A percentile compares a stretch with the other conserved stretches of the same genome.
Evolutionary conservation across 768 basidiomycete species (phyloP).

Genomic region (Calocera cornea): DNA sequence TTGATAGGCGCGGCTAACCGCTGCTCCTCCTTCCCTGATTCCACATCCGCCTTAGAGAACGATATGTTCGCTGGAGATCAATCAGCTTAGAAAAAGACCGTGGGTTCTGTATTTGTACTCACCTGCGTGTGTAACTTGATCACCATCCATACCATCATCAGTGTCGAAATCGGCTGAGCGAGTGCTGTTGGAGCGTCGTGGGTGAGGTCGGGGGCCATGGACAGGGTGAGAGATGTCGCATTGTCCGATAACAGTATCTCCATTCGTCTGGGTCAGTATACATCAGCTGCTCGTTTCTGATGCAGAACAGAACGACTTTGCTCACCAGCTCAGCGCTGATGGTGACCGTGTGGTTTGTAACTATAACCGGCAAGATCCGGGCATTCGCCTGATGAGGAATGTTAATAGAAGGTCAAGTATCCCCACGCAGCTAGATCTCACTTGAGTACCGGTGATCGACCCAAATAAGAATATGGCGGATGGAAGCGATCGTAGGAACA

Average conservation of each 20-base stretch:
- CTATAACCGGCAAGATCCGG: conserved; percentile 69
- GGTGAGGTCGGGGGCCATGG: not conserved
- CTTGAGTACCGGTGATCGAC: conserved; percentile 71
- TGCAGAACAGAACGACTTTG: conserved; percentile 6
- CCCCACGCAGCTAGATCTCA: conserved; percentile 7
- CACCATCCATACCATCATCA: conserved; percentile 40
- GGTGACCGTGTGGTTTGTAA: conserved; percentile 91
- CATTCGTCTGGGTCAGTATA: conserved; percentile 36
- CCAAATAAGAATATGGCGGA: conserved; percentile 90
- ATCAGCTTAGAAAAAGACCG: not conserved
- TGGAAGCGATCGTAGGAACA: conserved; percentile 83
- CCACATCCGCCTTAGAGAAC: conserved; percentile 35
- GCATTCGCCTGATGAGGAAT: conserved; percentile 35
- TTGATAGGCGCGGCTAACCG: conserved; percentile 46
- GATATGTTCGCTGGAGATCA: conserved; percentile 35
- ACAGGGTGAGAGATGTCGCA: conserved; percentile 89
- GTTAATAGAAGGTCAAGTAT: conserved; percentile 7
- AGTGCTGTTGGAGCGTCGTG: conserved; percentile 1
- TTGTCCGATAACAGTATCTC: conserved; percentile 69
- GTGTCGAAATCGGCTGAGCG: conserved; percentile 5
- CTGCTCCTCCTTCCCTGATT: conserved; percentile 8
- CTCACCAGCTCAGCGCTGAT: conserved; percentile 76
- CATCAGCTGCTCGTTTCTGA: not conserved
- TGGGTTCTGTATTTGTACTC: not conserved
- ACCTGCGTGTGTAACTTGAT: conserved; percentile 13